Conservation (phyloP, 768 basidiomycete genomes). For the Mycena belliarum region DNA sequence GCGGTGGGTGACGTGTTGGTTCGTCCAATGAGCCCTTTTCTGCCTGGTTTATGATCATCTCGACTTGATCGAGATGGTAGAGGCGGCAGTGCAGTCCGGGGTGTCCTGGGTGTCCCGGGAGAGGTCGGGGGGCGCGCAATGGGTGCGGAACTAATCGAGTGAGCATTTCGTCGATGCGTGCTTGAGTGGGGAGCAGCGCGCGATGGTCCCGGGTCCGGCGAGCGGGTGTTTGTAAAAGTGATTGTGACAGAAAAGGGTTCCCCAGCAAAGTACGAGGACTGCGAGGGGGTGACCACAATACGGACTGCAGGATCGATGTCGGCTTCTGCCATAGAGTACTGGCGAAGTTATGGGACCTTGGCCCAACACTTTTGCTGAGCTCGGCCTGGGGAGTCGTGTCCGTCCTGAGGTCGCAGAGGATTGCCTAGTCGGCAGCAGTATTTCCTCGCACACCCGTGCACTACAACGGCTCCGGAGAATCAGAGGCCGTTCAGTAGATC, state of each 20-base stretch:
- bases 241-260: slow-evolving; percentile 84
- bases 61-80: slow-evolving; percentile 25
- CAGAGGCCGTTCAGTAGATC: too few species aligned
- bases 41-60: slow-evolving; percentile 39
- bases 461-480: too few species aligned
- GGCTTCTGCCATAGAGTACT: slow-evolving; percentile 16
- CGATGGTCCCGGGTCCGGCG: slow-evolving; percentile 44
- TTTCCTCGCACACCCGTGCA: too few species aligned
- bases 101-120: slow-evolving; percentile 58
- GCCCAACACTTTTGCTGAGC: too few species aligned
- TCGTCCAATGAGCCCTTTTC: slow-evolving; percentile 61
- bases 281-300: slow-evolving; percentile 73
- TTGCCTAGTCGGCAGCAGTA: too few species aligned
- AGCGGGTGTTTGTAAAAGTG: slow-evolving; percentile 81
- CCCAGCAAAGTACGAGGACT: slow-evolving; percentile 92
- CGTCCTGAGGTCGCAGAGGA: too few species aligned
- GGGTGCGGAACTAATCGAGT: slow-evolving; percentile 83
- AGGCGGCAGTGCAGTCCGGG: slow-evolving; percentile 33
- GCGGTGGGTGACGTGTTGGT: slow-evolving; percentile 14
- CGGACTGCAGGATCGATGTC: slow-evolving; percentile 55
- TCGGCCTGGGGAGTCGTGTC: too few species aligned
- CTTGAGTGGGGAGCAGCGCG: slow-evolving; percentile 30
- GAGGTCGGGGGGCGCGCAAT: slow-evolving; percentile 82
- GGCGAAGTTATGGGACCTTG: too few species aligned
- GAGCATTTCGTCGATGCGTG: slow-evolving; percentile 68